These are phyloP conservation scores for Zygosaccharomyces bisporus DNA, from an alignment of 805 yeast species.

Conservation along the genomic window DNA sequence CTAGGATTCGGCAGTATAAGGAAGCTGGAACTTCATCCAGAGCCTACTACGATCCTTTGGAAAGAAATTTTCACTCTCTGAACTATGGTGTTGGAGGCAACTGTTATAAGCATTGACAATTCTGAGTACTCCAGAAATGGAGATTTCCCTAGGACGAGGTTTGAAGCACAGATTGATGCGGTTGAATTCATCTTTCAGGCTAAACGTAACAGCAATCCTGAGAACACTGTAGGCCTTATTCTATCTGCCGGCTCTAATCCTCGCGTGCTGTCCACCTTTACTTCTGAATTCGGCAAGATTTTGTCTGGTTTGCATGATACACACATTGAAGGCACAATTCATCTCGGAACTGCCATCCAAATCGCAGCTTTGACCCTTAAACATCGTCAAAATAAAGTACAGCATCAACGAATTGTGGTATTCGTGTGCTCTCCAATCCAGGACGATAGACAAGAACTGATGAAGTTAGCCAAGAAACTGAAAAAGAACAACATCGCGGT, in stretches of 20 bases:
- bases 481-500: slow-evolving; percentile 89
- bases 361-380: slow-evolving; percentile 91
- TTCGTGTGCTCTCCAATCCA: slow-evolving; percentile 84
- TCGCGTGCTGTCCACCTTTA: slow-evolving; percentile 81
- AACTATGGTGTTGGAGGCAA: slow-evolving; percentile 88
- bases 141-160: slow-evolving; percentile 83
- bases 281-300: slow-evolving; percentile 81
- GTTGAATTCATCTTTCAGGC: slow-evolving; percentile 82
- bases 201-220: slow-evolving; percentile 87
- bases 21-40: not conserved
- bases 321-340: slow-evolving; percentile 61
- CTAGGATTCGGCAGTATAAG: not conserved
- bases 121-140: slow-evolving; percentile 96
- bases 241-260: slow-evolving; percentile 86
- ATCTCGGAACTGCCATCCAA: slow-evolving; percentile 80
- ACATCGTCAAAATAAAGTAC: slow-evolving; percentile 92
- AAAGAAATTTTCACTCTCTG: not conserved
- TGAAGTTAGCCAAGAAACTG: slow-evolving; percentile 82
- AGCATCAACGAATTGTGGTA: slow-evolving; percentile 81
- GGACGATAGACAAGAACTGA: slow-evolving; percentile 65
- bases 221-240: slow-evolving; percentile 86
- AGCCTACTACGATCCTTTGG: not conserved
- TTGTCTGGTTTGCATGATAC: slow-evolving; percentile 80
- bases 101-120: slow-evolving; percentile 92
- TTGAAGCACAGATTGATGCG: slow-evolving; percentile 88